phyloP scores from a whole-genome alignment of 257 asterid species.

The Solanum tacnaense region DNA sequence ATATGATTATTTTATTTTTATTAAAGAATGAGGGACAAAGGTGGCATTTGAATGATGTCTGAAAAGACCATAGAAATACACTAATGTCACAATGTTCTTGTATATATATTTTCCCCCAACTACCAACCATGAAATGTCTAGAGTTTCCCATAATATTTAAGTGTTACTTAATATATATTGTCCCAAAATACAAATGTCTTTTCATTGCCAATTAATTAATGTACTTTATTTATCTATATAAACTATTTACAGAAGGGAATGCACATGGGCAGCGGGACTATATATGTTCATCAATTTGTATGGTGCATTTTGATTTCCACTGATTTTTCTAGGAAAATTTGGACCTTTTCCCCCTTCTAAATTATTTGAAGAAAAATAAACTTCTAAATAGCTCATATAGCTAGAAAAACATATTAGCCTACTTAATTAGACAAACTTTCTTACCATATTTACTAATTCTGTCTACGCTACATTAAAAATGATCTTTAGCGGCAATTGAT shows the following conservation, averaged over 20 bases:
- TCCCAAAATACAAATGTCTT: constrained; percentile 35
- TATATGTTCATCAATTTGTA: not conserved
- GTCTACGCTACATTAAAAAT: too few species aligned
- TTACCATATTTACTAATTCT: too few species aligned
- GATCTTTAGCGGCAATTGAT: too few species aligned
- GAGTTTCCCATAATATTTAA: not conserved
- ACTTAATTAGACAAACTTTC: too few species aligned
- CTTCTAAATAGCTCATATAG: not conserved
- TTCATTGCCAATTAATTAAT: constrained; percentile 27
- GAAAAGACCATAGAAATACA: constrained; percentile 12
- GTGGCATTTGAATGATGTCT: not conserved
- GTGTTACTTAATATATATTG: constrained; percentile 8
- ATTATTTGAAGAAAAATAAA: not conserved
- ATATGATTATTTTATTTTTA: not conserved
- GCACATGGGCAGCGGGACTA: constrained; percentile 33
- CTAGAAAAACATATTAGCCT: not conserved
- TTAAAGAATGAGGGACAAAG: not conserved
- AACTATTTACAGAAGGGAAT: constrained; percentile 49
- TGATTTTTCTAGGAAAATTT: not conserved
- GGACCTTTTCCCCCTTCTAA: not conserved
- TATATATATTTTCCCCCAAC: constrained; percentile 34
- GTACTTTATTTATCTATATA: constrained; percentile 29
- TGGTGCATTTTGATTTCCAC: not conserved
- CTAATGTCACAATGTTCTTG: not conserved
- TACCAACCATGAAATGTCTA: constrained; percentile 31